Evolutionary conservation across 257 asterid genomes (phyloP).

Genomic region (Solanum sparsipilum): DNA sequence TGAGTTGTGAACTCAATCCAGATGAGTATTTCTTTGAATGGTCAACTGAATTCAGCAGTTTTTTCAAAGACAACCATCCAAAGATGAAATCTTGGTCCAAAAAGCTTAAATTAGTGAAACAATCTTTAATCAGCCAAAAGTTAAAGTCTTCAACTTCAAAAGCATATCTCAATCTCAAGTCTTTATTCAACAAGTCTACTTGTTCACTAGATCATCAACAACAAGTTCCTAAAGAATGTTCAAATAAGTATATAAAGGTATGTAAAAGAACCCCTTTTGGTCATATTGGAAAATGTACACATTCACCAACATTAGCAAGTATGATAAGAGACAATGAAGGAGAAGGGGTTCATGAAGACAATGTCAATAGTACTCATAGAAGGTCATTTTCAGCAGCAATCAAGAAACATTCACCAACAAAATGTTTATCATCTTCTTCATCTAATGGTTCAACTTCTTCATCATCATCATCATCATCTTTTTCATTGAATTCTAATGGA

Average conservation of each 20-base stretch:
- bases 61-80: conserved; percentile 14
- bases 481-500: conserved; percentile 38
- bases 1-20: conserved; percentile 63
- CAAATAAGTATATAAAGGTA: conserved; percentile 14
- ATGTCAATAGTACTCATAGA: conserved; percentile 23
- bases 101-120: conserved; percentile 30
- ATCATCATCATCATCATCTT: conserved; percentile 54
- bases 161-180: conserved; percentile 24
- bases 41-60: conserved; percentile 52
- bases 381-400: conserved; percentile 73
- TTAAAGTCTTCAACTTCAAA: conserved; percentile 29
- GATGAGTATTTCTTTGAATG: conserved; percentile 60
- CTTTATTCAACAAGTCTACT: conserved; percentile 27
- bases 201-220: conserved; percentile 9
- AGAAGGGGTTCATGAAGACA: conserved; percentile 13
- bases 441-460: conserved; percentile 11
- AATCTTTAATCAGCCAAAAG: conserved; percentile 24
- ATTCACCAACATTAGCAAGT: conserved; percentile 32
- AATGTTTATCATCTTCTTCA: conserved; percentile 44
- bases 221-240: not conserved
- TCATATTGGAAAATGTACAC: conserved; percentile 13
- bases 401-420: conserved; percentile 47
- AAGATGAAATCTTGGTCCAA: conserved; percentile 35
- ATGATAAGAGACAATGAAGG: conserved; percentile 25
- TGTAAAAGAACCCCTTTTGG: conserved; percentile 22